Percentiles rank a stretch among this genome's conserved stretches.
Conservation (phyloP, 2,329 filamentous ascomycete species). For the Sporothrix protearum region DNA sequence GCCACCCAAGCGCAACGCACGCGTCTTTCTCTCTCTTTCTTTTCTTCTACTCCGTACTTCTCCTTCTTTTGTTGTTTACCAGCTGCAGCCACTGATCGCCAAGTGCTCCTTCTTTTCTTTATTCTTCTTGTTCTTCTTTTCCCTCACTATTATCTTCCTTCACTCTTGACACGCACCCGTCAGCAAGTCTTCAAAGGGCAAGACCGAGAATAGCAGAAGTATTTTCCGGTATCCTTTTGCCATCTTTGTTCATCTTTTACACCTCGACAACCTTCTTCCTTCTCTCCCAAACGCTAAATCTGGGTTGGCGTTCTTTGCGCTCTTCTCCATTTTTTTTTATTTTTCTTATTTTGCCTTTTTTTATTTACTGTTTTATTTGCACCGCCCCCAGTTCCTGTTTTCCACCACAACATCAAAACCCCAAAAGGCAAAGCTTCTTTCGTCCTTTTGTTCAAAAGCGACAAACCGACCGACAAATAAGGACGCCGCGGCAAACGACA, state of each 20-base stretch:
- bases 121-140: not conserved
- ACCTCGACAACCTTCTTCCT: not conserved
- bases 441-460: not conserved
- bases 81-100: conserved; percentile 23
- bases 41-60: too few species aligned
- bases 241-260: not conserved
- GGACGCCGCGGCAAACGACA: not conserved
- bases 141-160: not conserved
- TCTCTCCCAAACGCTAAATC: conserved; percentile 15
- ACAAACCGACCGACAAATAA: conserved; percentile 1
- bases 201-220: not conserved
- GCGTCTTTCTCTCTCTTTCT: conserved; percentile 17
- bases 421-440: conserved; percentile 1
- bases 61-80: conserved; percentile 11
- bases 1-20: conserved; percentile 8
- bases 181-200: not conserved
- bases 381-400: not conserved
- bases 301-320: conserved; percentile 21
- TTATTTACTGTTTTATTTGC: not conserved
- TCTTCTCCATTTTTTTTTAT: conserved; percentile 7
- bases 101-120: conserved; percentile 1
- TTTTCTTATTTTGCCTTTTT: not conserved
- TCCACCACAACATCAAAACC: conserved; percentile 3
- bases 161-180: not conserved
- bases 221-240: not conserved